Evolutionary conservation across 495 filamentous ascomycete genomes (phyloP).

Genomic region (Podospora anserina): DNA sequence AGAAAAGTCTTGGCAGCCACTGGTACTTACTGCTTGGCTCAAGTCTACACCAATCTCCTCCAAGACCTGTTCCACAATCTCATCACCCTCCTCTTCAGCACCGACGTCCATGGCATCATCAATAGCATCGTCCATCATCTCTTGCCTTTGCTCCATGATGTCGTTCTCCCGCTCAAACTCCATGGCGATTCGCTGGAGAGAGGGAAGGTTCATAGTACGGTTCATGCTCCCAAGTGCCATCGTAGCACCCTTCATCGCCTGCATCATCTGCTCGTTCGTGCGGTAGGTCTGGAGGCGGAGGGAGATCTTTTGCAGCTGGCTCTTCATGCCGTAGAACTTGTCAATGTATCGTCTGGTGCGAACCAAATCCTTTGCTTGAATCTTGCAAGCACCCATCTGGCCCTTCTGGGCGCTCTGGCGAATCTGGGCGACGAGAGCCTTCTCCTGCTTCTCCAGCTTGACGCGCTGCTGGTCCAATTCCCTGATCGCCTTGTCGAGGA

Average conservation of each 20-base stretch:
- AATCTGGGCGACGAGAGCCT: constrained; percentile 91
- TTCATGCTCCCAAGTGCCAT: constrained; percentile 94
- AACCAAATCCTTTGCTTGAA: constrained; percentile 95
- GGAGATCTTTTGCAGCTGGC: constrained; percentile 91
- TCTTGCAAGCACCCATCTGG: constrained; percentile 92
- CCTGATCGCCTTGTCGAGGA: constrained; percentile 93
- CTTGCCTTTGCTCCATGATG: constrained; percentile 97
- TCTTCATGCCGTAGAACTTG: constrained; percentile 98
- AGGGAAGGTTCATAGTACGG: constrained; percentile 92
- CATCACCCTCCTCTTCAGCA: constrained; percentile 86
- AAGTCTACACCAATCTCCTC: constrained; percentile 97
- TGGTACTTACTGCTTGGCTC: constrained; percentile 66
- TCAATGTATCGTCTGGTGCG: constrained; percentile 91
- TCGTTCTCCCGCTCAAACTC: constrained; percentile 99
- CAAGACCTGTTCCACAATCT: constrained; percentile 91
- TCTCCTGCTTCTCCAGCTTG: constrained; percentile 97
- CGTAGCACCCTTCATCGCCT: constrained; percentile 97
- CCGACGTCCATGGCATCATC: constrained; percentile 95
- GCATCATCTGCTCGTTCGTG: constrained; percentile 99
- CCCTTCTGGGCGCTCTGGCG: constrained; percentile 97
- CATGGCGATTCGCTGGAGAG: constrained; percentile 94
- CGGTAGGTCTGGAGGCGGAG: constrained; percentile 91
- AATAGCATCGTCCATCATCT: constrained; percentile 99
- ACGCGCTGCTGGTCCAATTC: constrained; percentile 90
- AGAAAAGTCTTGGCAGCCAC: not conserved